Evolutionary conservation across 139 green algal genomes (phyloP).

Genomic region (Closterium sp.): DNA sequence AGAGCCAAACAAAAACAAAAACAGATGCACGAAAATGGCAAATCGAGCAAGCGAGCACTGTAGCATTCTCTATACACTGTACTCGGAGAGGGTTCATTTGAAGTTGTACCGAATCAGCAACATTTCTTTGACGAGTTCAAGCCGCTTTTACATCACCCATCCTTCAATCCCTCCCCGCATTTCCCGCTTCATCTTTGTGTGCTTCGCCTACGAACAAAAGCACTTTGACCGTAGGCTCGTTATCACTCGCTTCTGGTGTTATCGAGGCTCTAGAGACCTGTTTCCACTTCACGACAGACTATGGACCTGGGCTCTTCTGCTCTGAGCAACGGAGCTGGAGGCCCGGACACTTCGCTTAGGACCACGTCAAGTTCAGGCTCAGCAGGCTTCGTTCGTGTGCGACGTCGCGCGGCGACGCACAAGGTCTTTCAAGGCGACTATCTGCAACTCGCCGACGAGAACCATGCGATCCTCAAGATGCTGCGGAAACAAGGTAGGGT

Average conservation of each 20-base stretch:
- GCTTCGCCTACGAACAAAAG: neutral
- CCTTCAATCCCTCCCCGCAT: neutral
- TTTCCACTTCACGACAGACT: neutral
- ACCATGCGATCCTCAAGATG: constrained; percentile 15
- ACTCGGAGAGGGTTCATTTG: neutral
- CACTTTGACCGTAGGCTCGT: too few species aligned
- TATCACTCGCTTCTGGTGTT: neutral
- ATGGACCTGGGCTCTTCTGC: neutral
- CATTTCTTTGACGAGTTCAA: neutral
- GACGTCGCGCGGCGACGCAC: neutral
- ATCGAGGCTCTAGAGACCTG: neutral
- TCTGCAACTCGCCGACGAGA: neutral
- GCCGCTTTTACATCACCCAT: neutral
- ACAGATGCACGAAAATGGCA: too few species aligned
- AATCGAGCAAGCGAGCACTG: too few species aligned
- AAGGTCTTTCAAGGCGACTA: constrained; percentile 14
- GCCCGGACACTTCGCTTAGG: neutral
- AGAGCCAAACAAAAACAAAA: too few species aligned
- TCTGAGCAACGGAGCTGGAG: neutral
- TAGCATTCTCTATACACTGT: neutral
- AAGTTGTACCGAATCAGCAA: neutral
- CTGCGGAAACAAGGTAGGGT: neutral
- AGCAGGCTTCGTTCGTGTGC: neutral
- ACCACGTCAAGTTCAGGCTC: neutral
- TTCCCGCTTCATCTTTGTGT: neutral